Conservation (phyloP, 2,329 filamentous ascomycete species). For the Dothistroma pini region DNA sequence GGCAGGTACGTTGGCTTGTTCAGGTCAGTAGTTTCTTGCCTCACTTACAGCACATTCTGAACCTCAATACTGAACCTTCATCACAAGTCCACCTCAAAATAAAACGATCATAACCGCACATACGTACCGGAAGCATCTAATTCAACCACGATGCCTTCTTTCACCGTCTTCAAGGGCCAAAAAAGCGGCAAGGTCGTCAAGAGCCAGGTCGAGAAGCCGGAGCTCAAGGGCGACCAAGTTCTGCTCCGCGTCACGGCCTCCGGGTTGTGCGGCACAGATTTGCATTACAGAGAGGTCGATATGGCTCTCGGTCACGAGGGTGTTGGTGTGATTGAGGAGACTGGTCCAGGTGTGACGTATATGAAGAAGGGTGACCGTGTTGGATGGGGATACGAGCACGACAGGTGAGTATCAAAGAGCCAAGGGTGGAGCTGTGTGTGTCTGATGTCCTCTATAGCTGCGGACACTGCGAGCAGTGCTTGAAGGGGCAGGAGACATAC, state of each 20-base stretch:
- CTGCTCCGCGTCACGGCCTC: constrained; percentile 62
- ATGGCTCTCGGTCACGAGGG: constrained; percentile 55
- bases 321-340: constrained; percentile 48
- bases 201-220: constrained; percentile 45
- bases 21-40: not conserved
- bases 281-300: constrained; percentile 36
- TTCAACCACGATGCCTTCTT: constrained; percentile 37
- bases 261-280: constrained; percentile 61
- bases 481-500: constrained; percentile 45
- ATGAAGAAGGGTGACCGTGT: constrained; percentile 52
- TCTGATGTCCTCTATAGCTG: constrained; percentile 37
- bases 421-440: constrained; percentile 40
- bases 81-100: not conserved
- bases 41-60: not conserved
- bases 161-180: constrained; percentile 63
- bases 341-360: constrained; percentile 45
- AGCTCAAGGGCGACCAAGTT: constrained; percentile 53
- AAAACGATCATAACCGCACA: not conserved
- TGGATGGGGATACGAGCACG: constrained; percentile 49
- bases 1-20: not conserved
- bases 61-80: not conserved
- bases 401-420: not conserved
- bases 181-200: constrained; percentile 55
- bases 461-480: constrained; percentile 45
- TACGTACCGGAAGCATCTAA: not conserved